Evolutionary conservation across 495 filamentous ascomycete genomes (phyloP), one percentile per base, ranked within the genome.

Genomic region (Parathielavia hyrcaniae): DNA sequence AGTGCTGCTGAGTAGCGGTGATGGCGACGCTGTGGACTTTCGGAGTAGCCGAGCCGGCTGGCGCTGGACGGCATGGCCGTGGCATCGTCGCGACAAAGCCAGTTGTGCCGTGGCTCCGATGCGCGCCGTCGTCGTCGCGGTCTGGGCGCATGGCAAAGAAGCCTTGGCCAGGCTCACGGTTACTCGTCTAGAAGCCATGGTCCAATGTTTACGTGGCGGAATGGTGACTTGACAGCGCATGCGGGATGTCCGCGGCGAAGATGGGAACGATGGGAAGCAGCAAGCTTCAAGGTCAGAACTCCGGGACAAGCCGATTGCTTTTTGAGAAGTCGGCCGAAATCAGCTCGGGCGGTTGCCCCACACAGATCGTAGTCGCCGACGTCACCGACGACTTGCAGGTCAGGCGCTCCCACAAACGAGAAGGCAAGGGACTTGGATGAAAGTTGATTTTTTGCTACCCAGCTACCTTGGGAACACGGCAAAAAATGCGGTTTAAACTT

Each of bases 131-230:
- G 52, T 44, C n/a, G 35, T 41, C 9, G 45, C 54, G 1, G 46
- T n/a, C 22, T 32, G 49, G 4, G 49, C 36, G 11, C 43, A 53
- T 16, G 22, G 50, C 3, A 20, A 19, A 16, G 56, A 12, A 2
- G 56, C 41, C 26, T 30, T 23, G 17, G 13, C 16, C n/a, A 64
- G 52, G 59, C 23, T 49, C 0, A 34, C 51, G 19, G 43, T 36
- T 13, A 59, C 47, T 8, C 56, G 62, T 53, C 36, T 47, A 7
- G 61, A 63, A 17, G 56, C 56, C 61, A 63, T 63, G 23, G 26
- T 32, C 14, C 1, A 22, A 4, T 36, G 34, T 17, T 35, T 8
- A 16, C 9, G 11, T 13, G 0, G 5, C 34, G 26, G 14, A 9
- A 12, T n/a, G 16, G 20, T 14, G 39, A n/a, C n/a, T 47, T 35